phyloP scores from a whole-genome alignment of 129 eudicot species.

The Arctium lappa region DNA sequence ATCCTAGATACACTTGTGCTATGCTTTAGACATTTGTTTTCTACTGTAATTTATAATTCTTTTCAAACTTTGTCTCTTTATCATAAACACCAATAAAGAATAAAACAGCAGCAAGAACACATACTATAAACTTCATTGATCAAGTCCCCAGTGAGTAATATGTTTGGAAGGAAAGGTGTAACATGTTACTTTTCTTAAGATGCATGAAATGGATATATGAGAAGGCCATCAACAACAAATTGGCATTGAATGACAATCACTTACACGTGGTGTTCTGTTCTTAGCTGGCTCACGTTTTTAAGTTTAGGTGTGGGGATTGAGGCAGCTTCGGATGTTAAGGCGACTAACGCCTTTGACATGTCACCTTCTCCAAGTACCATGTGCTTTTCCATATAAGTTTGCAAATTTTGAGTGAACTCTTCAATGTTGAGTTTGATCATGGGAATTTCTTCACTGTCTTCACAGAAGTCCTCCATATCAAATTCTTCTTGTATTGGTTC shows the following conservation, averaged over 20 bases:
- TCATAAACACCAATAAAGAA: neutral
- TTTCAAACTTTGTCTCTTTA: neutral
- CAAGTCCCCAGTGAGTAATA: neutral
- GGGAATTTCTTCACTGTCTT: conserved; percentile 87
- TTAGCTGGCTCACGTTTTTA: conserved; percentile 78
- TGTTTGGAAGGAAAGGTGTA: neutral
- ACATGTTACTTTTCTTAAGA: neutral
- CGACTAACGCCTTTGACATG: conserved; percentile 84
- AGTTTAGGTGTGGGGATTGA: conserved; percentile 91
- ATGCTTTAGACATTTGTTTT: neutral
- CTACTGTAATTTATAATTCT: neutral
- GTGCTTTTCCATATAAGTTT: conserved; percentile 55
- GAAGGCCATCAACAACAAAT: neutral
- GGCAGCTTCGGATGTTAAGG: conserved; percentile 85
- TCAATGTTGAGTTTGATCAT: conserved; percentile 78
- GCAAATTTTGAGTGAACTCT: conserved; percentile 73
- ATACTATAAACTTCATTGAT: neutral
- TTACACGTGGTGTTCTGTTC: conserved; percentile 99
- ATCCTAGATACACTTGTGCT: neutral
- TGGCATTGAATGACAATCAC: conserved; percentile 23
- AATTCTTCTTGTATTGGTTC: conserved; percentile 44
- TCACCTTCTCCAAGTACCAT: conserved; percentile 67
- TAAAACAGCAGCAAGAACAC: neutral
- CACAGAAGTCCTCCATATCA: conserved; percentile 77
- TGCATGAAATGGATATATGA: neutral